phyloP scores from a whole-genome alignment of 768 basidiomycete species.

The Paxillus involutus region DNA sequence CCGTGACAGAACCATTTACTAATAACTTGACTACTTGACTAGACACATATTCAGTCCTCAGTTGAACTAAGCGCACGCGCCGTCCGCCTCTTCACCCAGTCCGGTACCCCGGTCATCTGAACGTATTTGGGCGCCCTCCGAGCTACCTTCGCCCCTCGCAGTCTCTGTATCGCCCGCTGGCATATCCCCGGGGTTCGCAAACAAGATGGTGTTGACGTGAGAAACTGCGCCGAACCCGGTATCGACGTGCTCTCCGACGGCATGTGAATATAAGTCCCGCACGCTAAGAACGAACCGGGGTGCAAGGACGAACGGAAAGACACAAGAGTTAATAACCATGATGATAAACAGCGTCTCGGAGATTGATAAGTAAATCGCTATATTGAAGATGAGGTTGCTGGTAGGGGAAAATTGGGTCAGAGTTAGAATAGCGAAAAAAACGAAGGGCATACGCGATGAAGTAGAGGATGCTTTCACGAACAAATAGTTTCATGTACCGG shows the following conservation, averaged over 20 bases:
- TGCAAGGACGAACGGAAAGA: not conserved
- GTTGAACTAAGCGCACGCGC: too few species aligned
- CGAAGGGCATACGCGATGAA: conserved; percentile 9
- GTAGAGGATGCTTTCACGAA: conserved; percentile 11
- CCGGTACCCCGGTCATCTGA: too few species aligned
- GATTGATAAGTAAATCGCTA: not conserved
- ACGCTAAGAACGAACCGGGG: conserved; percentile 17
- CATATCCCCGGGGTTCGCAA: not conserved
- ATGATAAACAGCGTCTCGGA: not conserved
- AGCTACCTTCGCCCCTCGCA: too few species aligned
- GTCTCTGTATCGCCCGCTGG: too few species aligned
- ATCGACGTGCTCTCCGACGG: conserved; percentile 9
- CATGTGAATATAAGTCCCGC: conserved; percentile 6
- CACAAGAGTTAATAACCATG: not conserved
- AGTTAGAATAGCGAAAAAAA: not conserved
- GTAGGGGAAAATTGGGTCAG: not conserved
- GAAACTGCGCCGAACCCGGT: conserved; percentile 8
- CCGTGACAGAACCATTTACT: too few species aligned
- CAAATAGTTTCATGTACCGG: conserved; percentile 1
- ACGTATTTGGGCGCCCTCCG: too few species aligned
- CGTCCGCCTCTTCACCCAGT: too few species aligned
- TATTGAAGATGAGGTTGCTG: not conserved
- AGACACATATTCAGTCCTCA: too few species aligned
- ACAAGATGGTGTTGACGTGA: not conserved
- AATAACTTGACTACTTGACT: too few species aligned